These are phyloP conservation scores for Simmondsia chinensis DNA, from an alignment of 148 eudicot genomes.

Conservation along the genomic window DNA sequence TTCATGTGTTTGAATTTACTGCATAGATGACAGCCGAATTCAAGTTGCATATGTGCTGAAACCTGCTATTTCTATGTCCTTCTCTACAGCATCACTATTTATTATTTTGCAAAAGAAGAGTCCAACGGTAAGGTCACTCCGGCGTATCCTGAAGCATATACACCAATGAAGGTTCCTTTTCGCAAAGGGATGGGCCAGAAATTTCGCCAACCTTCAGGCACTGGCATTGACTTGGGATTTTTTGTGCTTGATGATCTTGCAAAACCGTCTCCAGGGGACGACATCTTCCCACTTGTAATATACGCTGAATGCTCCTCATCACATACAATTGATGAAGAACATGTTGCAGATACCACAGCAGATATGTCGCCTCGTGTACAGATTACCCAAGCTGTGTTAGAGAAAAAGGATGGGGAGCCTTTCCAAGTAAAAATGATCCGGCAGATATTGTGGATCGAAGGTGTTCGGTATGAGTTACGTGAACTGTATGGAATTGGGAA, in stretches of 20 bases:
- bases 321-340: constrained; percentile 13
- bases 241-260: constrained; percentile 50
- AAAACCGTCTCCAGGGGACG: constrained; percentile 43
- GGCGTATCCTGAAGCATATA: constrained; percentile 34
- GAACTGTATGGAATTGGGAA: constrained; percentile 70
- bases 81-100: constrained; percentile 52
- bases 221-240: constrained; percentile 71
- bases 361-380: constrained; percentile 40
- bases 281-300: constrained; percentile 74
- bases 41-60: background rate
- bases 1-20: too few species aligned
- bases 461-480: constrained; percentile 70
- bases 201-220: constrained; percentile 68
- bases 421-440: constrained; percentile 53
- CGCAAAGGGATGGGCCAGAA: constrained; percentile 64
- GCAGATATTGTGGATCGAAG: constrained; percentile 70
- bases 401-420: constrained; percentile 34
- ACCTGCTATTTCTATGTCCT: background rate
- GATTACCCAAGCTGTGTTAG: constrained; percentile 67
- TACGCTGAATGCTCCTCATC: constrained; percentile 38
- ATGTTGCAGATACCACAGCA: constrained; percentile 8
- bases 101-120: constrained; percentile 76
- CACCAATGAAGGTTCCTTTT: constrained; percentile 57
- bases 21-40: too few species aligned
- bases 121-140: constrained; percentile 36